Evolutionary conservation across 169 alveolate genomes (phyloP).

Genomic region (Eimeria acervulina): DNA sequence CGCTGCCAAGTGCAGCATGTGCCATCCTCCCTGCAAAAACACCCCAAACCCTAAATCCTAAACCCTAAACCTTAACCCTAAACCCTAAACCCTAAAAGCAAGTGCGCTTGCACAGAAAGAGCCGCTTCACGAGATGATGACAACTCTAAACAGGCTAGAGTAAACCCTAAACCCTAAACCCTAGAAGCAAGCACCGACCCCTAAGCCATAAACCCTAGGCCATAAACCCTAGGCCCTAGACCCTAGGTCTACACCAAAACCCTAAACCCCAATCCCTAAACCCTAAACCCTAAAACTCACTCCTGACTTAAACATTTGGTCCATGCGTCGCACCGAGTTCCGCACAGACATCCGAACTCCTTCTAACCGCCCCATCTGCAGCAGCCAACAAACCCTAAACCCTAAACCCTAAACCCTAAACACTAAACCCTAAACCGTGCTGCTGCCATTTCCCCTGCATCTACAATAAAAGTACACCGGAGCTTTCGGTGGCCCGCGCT

Average conservation of each 20-base stretch:
- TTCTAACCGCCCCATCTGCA: constrained; percentile 77
- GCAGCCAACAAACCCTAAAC: neutral
- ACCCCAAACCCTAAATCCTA: neutral
- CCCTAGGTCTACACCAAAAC: neutral
- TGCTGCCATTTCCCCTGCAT: neutral
- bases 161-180: neutral
- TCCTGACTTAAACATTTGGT: constrained; percentile 67
- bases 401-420: constrained; percentile 6
- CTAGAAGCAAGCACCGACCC: neutral
- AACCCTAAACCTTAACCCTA: neutral
- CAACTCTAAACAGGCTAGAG: neutral
- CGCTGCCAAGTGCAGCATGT: constrained; percentile 76
- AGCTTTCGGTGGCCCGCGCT: neutral
- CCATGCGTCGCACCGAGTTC: constrained; percentile 80
- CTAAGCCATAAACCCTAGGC: neutral
- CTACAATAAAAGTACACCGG: neutral
- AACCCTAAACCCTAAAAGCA: neutral
- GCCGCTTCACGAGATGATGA: neutral
- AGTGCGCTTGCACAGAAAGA: neutral
- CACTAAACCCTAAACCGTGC: neutral
- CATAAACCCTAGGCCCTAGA: neutral
- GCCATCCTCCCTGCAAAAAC: constrained; percentile 81
- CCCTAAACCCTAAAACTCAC: constrained; percentile 55
- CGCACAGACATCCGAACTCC: constrained; percentile 80
- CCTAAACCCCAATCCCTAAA: constrained; percentile 3